A percentile compares a stretch with the other conserved stretches of the same genome.
phyloP scores from a whole-genome alignment of 768 basidiomycete species.

The Tulasnella sp. region DNA sequence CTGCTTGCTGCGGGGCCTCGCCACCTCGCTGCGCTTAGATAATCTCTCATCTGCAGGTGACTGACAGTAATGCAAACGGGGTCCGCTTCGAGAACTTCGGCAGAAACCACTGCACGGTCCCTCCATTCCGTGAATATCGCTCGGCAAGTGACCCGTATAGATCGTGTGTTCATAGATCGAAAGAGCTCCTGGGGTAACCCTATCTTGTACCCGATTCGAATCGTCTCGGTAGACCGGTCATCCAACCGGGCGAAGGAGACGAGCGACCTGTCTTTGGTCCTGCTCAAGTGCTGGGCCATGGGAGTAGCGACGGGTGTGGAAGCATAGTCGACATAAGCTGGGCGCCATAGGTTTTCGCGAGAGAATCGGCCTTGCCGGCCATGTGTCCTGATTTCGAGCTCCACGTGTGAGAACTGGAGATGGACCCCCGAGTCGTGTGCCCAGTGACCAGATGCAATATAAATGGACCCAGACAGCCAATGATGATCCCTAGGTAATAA shows the following conservation, averaged over 20 bases:
- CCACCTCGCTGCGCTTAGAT: neutral
- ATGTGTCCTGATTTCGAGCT: slow-evolving; percentile 14
- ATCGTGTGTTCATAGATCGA: slow-evolving; percentile 5
- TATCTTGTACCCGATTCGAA: slow-evolving; percentile 1
- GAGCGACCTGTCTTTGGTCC: slow-evolving; percentile 6
- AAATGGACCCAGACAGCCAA: no score
- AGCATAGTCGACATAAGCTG: slow-evolving; percentile 12
- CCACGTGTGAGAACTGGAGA: slow-evolving; percentile 14
- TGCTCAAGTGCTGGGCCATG: neutral
- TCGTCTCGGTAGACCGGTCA: neutral
- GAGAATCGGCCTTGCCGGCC: slow-evolving; percentile 14
- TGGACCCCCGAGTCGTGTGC: neutral
- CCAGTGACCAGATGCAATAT: no score
- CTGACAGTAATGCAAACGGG: slow-evolving; percentile 6
- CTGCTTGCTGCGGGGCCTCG: no score
- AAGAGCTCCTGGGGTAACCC: slow-evolving; percentile 8
- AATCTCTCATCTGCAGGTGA: slow-evolving; percentile 6
- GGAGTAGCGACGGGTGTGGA: slow-evolving; percentile 4
- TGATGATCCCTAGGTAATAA: no score
- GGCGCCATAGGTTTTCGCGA: slow-evolving; percentile 14
- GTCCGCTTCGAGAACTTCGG: slow-evolving; percentile 14
- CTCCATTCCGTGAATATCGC: slow-evolving; percentile 11
- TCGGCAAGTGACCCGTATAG: slow-evolving; percentile 1
- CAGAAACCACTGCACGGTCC: neutral
- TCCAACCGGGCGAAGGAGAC: neutral